Percentiles rank a stretch among this genome's conserved stretches.
These are phyloP conservation scores for Colletotrichum gloeosporioides DNA, from an alignment of 2,329 filamentous ascomycete genomes.

Conservation along the genomic window DNA sequence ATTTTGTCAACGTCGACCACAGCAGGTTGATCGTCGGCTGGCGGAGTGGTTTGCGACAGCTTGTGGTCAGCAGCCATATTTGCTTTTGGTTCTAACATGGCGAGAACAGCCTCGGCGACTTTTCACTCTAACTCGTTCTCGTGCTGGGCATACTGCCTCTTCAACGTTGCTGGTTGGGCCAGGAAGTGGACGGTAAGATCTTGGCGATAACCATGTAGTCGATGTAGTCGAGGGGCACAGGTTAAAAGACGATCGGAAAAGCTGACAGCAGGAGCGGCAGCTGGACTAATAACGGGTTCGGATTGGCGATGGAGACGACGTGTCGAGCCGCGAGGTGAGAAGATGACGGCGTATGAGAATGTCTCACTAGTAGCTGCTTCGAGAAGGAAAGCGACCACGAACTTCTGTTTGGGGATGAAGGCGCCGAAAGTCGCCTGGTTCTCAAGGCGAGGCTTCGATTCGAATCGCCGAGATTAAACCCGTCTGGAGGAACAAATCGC, in stretches of 20 bases:
- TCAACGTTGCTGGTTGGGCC: neutral
- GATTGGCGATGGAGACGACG: neutral
- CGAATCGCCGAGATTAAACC: neutral
- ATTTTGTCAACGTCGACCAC: conserved; percentile 33
- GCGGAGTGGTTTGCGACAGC: neutral
- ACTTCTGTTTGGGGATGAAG: neutral
- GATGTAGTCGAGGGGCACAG: neutral
- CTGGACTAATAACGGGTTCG: neutral
- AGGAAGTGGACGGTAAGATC: neutral
- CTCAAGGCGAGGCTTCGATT: neutral
- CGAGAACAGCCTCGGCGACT: neutral
- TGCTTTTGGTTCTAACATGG: neutral
- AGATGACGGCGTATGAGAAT: neutral
- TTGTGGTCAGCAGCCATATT: neutral
- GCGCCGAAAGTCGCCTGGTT: neutral
- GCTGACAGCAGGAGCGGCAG: neutral
- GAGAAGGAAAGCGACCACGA: neutral
- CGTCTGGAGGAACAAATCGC: neutral
- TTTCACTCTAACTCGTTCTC: neutral
- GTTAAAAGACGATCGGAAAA: neutral
- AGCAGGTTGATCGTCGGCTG: neutral
- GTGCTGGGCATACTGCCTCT: neutral
- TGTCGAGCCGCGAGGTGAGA: neutral
- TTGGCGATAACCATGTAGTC: neutral
- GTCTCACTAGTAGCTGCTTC: neutral